Base-by-base conservation (phyloP, 2,329 filamentous ascomycete genomes). In the Sporothrix schenckii region DNA sequence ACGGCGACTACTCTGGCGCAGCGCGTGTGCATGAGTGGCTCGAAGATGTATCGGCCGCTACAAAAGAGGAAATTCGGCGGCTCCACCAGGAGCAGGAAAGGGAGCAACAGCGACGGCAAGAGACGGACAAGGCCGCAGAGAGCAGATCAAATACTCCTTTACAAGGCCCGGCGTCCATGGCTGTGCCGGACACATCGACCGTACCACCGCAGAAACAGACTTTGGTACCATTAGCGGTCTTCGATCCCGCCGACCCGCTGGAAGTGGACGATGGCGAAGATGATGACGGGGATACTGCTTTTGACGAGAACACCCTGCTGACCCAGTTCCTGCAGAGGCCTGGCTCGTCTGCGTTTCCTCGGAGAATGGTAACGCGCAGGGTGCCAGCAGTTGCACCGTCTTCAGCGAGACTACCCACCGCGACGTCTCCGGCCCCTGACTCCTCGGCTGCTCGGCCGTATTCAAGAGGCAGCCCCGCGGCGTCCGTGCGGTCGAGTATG, bases 1-100 rank as follows among this genome's bases (percentile, higher is more conserved):
- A 70, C 3, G 71, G 72, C n/a, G 72, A 74, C 70, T 73, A 70
- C 69, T 63, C 69, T 0, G 71, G 71, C 5, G 70, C 52, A 4
- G 21, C 50, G 2, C 71, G 71, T 39, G 69, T 73, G 27, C 50
- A 21, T 1, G 49, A 11, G 10, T 73, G 67, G 71, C 56, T 74
- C 10, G 70, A 58, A 13, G 69, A 73, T 21, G 39, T 72, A 0
- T 13, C 47, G 2, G 56, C 52, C 0, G 66, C 71, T 0, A 11
- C 65, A 1, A n/a, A 67, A 1, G 14, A 69, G 4, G 73, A 74
- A n/a, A 69, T 24, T 3, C 21, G 71, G n/a, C 70, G 73, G 2
- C 1, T 74, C 5, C 34, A 11, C 1, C n/a, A 47, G 11, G 19
- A 58, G 50, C 63, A 67, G 41, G 30, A 52, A 44, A 66, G 66